Evolutionary conservation across 306 rosid genomes (phyloP), one percentile per base, ranked within the genome.

Genomic region (Cicer pinnatifidum): DNA sequence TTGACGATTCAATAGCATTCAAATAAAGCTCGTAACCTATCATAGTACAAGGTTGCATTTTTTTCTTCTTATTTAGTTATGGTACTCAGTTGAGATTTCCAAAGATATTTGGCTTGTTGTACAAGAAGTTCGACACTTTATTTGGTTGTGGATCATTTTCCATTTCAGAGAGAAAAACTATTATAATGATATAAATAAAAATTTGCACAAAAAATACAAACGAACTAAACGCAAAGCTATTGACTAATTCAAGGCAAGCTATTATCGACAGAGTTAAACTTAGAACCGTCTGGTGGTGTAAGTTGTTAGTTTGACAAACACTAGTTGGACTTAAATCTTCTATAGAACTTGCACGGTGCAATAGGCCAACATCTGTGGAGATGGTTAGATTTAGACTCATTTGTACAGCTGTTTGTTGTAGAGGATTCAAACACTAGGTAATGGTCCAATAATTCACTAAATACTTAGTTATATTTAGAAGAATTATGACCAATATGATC

Each of bases 41-140:
- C 54, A 38, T 46, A 23, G 33, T 2, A 41, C 33, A 3, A 50
- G 17, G 13, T 1, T 48, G 43, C 13, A 9, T 47, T 45, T 45
- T 2, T 19, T 23, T 23, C 19, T 17, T 68, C 13, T 13, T 7
- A 12, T 7, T 0, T 19, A 19, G 61, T 54, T 35, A 6, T 60
- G 62, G n/a, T 61, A 62, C 19, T 75, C 48, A 11, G 50, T 10
- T 60, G 50, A 37, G 52, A 57, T 23, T 60, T 37, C 60, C 35
- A 59, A 35, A 61, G 62, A 61, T 46, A 47, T 15, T 63, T 63
- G 40, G 13, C 16, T 73, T 41, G 46, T 51, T 35, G 46, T 44
- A 11, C 39, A 8, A 50, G 53, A 35, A 51, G 37, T 11, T 62
- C 38, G 1, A 47, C 23, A 23, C 41, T 12, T 47, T 68, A 2